A percentile compares a stretch with the other conserved stretches of the same genome.
phyloP scores from a whole-genome alignment of 305 asterid genomes.

The Stenogyne calaminthoides region DNA sequence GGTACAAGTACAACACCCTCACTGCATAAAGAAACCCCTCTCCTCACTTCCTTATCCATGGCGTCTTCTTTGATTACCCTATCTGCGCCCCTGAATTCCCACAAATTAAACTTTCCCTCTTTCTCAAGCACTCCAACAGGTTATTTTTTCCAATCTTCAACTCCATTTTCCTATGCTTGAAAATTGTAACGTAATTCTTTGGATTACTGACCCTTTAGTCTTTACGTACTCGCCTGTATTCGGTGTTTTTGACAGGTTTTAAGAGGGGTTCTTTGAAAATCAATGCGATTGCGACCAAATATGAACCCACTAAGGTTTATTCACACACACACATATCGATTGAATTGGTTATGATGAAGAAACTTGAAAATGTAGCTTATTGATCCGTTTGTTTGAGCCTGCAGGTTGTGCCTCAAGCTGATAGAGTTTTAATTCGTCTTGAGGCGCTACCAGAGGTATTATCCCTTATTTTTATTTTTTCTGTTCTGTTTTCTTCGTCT shows the following conservation, averaged over 20 bases:
- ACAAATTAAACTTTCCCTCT: conserved; percentile 37
- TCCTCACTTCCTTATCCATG: conserved; percentile 61
- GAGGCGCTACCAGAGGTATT: conserved; percentile 15
- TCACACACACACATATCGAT: not conserved
- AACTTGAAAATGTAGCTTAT: not conserved
- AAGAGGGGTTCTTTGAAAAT: conserved; percentile 51
- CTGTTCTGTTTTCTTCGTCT: not conserved
- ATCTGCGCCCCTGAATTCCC: conserved; percentile 52
- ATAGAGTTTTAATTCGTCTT: conserved; percentile 30
- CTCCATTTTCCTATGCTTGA: not conserved
- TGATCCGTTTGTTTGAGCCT: not conserved
- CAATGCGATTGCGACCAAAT: conserved; percentile 59
- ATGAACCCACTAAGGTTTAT: conserved; percentile 76
- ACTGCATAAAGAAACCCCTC: not conserved
- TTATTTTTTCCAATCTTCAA: conserved; percentile 5
- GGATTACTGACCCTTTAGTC: not conserved
- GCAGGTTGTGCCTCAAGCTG: conserved; percentile 31
- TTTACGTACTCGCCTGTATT: not conserved
- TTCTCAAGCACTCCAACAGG: conserved; percentile 39
- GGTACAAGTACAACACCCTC: conserved; percentile 20
- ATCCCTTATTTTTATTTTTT: not conserved
- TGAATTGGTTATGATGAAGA: too few species aligned
- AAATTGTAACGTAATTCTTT: not conserved
- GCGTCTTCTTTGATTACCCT: conserved; percentile 60
- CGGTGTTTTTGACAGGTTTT: conserved; percentile 37